phyloP scores from a whole-genome alignment of 768 basidiomycete species.

The Xerocomellus chrysenteron region DNA sequence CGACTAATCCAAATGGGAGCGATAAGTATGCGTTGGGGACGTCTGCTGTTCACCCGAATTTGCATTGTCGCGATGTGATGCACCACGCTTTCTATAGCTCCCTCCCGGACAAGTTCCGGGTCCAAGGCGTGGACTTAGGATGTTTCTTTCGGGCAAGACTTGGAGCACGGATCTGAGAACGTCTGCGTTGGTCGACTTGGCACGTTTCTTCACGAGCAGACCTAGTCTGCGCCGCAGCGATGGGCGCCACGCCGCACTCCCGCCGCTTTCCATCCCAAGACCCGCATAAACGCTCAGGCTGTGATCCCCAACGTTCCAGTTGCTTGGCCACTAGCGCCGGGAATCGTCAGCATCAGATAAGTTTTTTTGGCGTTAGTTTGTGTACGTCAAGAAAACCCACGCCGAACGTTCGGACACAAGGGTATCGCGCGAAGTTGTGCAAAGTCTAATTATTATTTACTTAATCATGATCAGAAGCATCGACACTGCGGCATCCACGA shows the following conservation, averaged over 20 bases:
- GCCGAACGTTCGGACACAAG: background rate
- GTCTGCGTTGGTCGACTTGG: slow-evolving; percentile 13
- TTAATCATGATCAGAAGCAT: background rate
- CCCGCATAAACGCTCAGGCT: background rate
- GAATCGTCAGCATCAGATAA: background rate
- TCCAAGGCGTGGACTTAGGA: background rate
- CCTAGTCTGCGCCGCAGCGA: slow-evolving; percentile 1
- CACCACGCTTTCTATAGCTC: background rate
- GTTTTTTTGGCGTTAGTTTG: background rate
- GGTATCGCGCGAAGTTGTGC: background rate
- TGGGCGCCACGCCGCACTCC: background rate
- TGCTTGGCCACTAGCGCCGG: background rate
- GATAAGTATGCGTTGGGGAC: background rate
- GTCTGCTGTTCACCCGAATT: background rate
- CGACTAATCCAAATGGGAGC: slow-evolving; percentile 1
- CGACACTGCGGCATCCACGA: background rate
- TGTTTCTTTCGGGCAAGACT: background rate
- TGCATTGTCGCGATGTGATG: background rate
- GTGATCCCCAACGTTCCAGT: background rate
- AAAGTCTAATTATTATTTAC: slow-evolving; percentile 9
- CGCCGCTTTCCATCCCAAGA: background rate
- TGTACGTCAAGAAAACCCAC: background rate
- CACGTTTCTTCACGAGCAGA: slow-evolving; percentile 17
- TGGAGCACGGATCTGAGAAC: background rate
- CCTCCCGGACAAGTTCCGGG: slow-evolving; percentile 13